Conservation (phyloP, 2,329 filamentous ascomycete species). For the Neoarthrinium moseri region DNA sequence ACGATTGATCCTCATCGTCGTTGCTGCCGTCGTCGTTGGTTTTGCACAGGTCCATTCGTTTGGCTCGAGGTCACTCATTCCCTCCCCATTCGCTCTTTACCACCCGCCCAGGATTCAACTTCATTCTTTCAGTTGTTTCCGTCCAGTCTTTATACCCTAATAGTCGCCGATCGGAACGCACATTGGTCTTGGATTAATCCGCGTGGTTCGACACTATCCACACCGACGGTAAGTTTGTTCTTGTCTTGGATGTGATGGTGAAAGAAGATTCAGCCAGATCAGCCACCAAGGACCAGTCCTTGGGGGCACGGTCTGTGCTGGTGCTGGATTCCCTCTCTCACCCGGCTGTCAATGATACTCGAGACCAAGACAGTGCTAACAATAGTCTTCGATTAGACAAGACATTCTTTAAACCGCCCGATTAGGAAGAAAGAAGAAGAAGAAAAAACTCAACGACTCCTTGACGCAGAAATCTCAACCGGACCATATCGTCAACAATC, state of each 20-base stretch:
- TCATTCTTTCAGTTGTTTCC: slow-evolving; percentile 46
- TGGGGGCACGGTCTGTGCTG: slow-evolving; percentile 19
- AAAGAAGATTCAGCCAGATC: too few species aligned
- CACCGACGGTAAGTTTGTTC: not conserved
- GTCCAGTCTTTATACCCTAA: slow-evolving; percentile 42
- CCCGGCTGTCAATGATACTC: too few species aligned
- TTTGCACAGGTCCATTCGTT: slow-evolving; percentile 23
- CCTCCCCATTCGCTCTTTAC: slow-evolving; percentile 37
- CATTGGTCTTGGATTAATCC: slow-evolving; percentile 26
- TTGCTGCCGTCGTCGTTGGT: slow-evolving; percentile 29
- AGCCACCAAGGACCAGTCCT: too few species aligned
- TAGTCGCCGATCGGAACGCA: slow-evolving; percentile 17
- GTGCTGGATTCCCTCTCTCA: not conserved
- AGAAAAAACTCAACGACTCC: slow-evolving; percentile 14
- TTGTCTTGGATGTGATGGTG: too few species aligned
- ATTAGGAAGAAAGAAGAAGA: too few species aligned
- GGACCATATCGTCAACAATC: too few species aligned
- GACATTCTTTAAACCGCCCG: too few species aligned
- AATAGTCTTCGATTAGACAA: too few species aligned
- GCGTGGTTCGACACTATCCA: slow-evolving; percentile 27
- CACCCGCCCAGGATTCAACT: slow-evolving; percentile 35
- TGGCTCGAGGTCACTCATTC: slow-evolving; percentile 26
- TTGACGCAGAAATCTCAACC: slow-evolving; percentile 18
- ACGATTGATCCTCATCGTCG: slow-evolving; percentile 32
- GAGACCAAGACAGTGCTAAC: not conserved